Conservation (phyloP, 2,329 filamentous ascomycete species). For the Ophiostoma piceae region DNA sequence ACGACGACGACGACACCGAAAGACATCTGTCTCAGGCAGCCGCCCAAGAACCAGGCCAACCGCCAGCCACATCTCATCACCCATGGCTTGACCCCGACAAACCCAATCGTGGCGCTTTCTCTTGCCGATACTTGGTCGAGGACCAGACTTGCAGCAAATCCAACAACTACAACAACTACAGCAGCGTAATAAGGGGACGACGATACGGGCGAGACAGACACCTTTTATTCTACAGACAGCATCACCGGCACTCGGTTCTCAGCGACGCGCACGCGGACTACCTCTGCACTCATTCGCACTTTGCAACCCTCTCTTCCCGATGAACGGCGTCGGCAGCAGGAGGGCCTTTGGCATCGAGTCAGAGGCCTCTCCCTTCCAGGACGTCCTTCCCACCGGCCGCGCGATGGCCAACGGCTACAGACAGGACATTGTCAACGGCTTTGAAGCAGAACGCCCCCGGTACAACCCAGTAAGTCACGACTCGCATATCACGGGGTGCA, state of each 20-base stretch:
- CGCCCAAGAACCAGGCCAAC: not conserved
- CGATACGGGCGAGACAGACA: not conserved
- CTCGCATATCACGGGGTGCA: not conserved
- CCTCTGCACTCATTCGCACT: not conserved
- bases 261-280: not conserved
- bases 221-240: not conserved
- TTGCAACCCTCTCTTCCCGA: slow-evolving; percentile 25
- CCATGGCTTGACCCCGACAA: slow-evolving; percentile 17
- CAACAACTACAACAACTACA: not conserved
- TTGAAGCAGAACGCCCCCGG: slow-evolving; percentile 49
- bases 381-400: slow-evolving; percentile 41
- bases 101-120: slow-evolving; percentile 18
- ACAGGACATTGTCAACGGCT: slow-evolving; percentile 49
- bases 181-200: not conserved
- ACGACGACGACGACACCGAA: not conserved
- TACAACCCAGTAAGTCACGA: slow-evolving; percentile 49
- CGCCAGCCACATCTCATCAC: slow-evolving; percentile 17
- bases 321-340: slow-evolving; percentile 39
- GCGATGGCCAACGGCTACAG: slow-evolving; percentile 56
- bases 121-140: slow-evolving; percentile 1
- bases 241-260: not conserved
- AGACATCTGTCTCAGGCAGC: not conserved
- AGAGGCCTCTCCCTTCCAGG: slow-evolving; percentile 34
- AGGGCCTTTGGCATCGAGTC: slow-evolving; percentile 37
- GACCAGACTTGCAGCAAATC: slow-evolving; percentile 4